These are phyloP conservation scores for Kalmanozyma brasiliensis DNA, from an alignment of 1,284 basidiomycete genomes.

Conservation along the genomic window DNA sequence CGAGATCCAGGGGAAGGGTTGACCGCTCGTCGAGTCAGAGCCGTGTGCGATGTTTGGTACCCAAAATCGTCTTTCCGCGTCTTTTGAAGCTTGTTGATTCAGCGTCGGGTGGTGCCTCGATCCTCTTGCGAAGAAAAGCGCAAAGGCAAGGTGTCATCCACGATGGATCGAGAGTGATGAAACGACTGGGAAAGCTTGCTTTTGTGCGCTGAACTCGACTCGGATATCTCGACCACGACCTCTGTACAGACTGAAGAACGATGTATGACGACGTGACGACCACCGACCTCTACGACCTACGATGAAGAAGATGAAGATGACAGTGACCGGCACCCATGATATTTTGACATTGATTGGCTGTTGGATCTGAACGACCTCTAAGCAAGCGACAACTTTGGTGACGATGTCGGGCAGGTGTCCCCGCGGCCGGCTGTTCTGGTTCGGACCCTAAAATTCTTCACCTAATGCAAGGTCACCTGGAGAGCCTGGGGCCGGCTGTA, in stretches of 20 bases:
- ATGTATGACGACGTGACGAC: conserved; percentile 24
- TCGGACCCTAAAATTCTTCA: conserved; percentile 33
- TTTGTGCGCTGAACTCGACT: conserved; percentile 46
- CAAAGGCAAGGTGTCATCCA: too few relatives aligned
- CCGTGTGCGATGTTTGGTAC: conserved; percentile 49
- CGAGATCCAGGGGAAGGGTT: conserved; percentile 50
- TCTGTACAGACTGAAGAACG: conserved; percentile 24
- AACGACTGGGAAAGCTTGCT: conserved; percentile 34
- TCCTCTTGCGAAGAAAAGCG: too few relatives aligned
- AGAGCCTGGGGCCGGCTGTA: conserved; percentile 42
- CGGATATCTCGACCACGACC: conserved; percentile 12
- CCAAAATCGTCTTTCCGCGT: conserved; percentile 36
- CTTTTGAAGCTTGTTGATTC: conserved; percentile 40
- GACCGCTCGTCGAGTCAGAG: conserved; percentile 53
- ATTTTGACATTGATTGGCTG: background rate
- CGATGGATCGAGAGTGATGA: conserved; percentile 37
- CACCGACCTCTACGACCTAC: conserved; percentile 1
- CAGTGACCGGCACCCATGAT: too few relatives aligned
- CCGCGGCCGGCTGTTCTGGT: conserved; percentile 41
- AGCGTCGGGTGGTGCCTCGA: conserved; percentile 1
- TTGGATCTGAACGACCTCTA: background rate
- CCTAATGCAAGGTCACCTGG: conserved; percentile 48
- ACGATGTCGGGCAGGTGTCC: conserved; percentile 17
- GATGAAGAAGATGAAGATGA: conserved; percentile 9
- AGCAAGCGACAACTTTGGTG: conserved; percentile 16